Evolutionary conservation across 768 basidiomycete genomes (phyloP).

Genomic region (Russula dissimulans): DNA sequence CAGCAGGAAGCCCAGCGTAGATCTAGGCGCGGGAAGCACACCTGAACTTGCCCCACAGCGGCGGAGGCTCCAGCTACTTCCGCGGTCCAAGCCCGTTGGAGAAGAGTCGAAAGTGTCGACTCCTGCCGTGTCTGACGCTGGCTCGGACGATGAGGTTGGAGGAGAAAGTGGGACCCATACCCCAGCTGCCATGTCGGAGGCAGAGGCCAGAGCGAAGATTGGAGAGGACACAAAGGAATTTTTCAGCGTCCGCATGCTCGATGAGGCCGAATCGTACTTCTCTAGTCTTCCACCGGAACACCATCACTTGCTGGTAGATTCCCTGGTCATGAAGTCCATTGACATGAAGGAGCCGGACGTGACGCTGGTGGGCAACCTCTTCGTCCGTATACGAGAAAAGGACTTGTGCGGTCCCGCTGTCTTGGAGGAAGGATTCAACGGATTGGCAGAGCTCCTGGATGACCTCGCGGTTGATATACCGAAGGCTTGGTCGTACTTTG

Average conservation of each 20-base stretch:
- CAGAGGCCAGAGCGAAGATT: conserved; percentile 65
- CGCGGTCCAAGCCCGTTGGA: conserved; percentile 65
- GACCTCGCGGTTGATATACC: conserved; percentile 89
- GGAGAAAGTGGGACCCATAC: conserved; percentile 23
- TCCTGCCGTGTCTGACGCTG: conserved; percentile 41
- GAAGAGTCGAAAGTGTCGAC: conserved; percentile 31
- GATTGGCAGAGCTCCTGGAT: conserved; percentile 68
- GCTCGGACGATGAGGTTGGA: conserved; percentile 39
- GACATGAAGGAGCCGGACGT: conserved; percentile 79
- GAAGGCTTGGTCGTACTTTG: conserved; percentile 70
- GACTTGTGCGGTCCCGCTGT: conserved; percentile 45
- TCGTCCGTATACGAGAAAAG: conserved; percentile 52
- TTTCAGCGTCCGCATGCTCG: conserved; percentile 72
- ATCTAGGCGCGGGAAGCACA: conserved; percentile 36
- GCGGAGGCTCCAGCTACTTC: conserved; percentile 63
- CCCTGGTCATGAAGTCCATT: conserved; percentile 62
- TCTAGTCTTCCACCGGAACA: conserved; percentile 55
- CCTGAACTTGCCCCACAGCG: conserved; percentile 48
- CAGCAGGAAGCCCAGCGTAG: conserved; percentile 43
- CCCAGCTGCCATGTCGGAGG: conserved; percentile 47
- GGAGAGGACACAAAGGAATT: conserved; percentile 80
- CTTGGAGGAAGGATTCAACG: conserved; percentile 68
- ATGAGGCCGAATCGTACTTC: conserved; percentile 87
- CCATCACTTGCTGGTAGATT: conserved; percentile 60
- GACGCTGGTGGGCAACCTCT: conserved; percentile 66